Base-by-base conservation (phyloP, 495 filamentous ascomycete genomes). In the Talaromyces adpressus region DNA sequence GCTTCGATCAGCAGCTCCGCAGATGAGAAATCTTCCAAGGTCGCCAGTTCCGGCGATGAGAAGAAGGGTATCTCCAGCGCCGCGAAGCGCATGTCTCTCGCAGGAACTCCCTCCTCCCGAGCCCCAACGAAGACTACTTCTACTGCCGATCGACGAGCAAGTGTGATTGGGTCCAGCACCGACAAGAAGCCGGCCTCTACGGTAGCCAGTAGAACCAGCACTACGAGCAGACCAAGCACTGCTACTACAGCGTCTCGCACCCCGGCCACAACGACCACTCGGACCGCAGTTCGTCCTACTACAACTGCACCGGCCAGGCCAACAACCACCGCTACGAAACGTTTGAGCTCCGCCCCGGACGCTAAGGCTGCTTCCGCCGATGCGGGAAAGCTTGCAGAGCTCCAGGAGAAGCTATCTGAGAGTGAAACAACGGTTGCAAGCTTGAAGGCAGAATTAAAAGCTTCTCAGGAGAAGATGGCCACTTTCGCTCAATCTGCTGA, bases 21-120 rank as follows among this genome's bases (percentile, higher is more conserved):
- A 6, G 79, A 81, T 64, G 79, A 81, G 63, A 81, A 78, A 63
- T 65, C 75, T 32, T 62, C 60, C 25, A 62, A 62, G 18, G 52
- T 63, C 7, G 52, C 62, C 56, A 81, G 77, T 64, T 81, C 79
- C 8, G 77, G 77, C 30, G 79, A 81, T 63, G 79, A 81, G 61
- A 78, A 72, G 65, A 73, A 71, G 29, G 76, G 75, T 2, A 78
- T 80, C 59, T 76, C 74, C 20, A 67, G 73, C n/a, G 70, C 76
- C 3, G 75, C 79, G 47, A 81, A 81, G 67, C 74, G 79, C 36
- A 79, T 79, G 77, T 81, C 79, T 7, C 72, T 81, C 54, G 77
- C 69, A 12, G 75, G 77, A 11, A 64, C 61, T 7, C 52, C 62
- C 11, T 69, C 74, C 27, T 74, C 71, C 8, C 71, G 75, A 1